phyloP scores from a whole-genome alignment of 495 filamentous ascomycete species.

The Haplographium delicatum region DNA sequence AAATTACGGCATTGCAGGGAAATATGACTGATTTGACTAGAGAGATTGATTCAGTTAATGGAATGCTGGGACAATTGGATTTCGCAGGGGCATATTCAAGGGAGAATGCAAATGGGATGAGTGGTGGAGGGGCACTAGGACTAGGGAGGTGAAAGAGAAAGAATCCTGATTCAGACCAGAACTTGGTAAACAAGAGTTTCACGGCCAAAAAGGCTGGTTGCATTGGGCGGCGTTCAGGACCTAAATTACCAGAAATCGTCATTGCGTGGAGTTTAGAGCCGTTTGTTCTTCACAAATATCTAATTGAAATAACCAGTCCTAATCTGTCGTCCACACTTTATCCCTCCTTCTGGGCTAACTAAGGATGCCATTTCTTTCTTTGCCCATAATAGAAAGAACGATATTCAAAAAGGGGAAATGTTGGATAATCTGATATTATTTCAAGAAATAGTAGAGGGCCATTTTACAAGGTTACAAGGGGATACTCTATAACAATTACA shows the following conservation, averaged over 20 bases:
- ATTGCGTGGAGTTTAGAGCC: slow-evolving; percentile 6
- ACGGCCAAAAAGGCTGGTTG: not conserved
- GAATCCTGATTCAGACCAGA: too few species aligned
- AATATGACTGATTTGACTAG: slow-evolving; percentile 80
- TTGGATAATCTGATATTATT: slow-evolving; percentile 7
- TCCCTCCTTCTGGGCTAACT: too few species aligned
- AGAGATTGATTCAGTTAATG: slow-evolving; percentile 69
- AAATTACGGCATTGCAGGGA: slow-evolving; percentile 70
- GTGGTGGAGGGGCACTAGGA: not conserved
- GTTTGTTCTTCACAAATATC: too few species aligned
- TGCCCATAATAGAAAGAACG: too few species aligned
- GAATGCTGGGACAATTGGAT: slow-evolving; percentile 51
- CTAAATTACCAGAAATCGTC: too few species aligned
- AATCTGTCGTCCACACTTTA: too few species aligned
- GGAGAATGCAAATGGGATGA: slow-evolving; percentile 3
- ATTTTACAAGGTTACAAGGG: slow-evolving; percentile 22
- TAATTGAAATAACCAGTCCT: too few species aligned
- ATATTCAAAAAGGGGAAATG: too few species aligned
- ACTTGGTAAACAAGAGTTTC: not conserved
- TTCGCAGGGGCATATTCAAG: slow-evolving; percentile 44
- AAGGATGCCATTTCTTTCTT: too few species aligned
- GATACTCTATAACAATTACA: slow-evolving; percentile 14
- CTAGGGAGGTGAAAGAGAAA: not conserved
- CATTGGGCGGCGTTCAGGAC: slow-evolving; percentile 8
- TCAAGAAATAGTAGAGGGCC: slow-evolving; percentile 13